A percentile compares a stretch with the other conserved stretches of the same genome.
phyloP scores from a whole-genome alignment of 106 monocot genomes.

The Platanthera guangdongensis region DNA sequence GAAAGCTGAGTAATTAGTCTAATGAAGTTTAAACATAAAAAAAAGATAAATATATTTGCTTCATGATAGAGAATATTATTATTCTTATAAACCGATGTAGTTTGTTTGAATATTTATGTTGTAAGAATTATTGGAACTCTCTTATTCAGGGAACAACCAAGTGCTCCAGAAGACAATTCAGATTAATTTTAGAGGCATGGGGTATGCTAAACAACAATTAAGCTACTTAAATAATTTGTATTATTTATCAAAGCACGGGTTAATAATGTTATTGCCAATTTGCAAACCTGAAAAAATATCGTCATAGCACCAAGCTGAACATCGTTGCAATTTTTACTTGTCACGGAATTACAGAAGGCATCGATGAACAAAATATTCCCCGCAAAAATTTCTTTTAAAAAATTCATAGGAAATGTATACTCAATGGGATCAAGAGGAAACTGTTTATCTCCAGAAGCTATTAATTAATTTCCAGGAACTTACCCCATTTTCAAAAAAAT shows the following conservation, averaged over 20 bases:
- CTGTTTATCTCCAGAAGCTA: neutral
- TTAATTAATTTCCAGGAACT: neutral
- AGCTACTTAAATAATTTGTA: neutral
- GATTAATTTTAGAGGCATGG: neutral
- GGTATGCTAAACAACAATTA: neutral
- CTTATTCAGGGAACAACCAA: neutral
- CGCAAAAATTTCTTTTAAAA: neutral
- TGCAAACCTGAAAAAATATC: neutral
- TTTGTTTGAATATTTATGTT: neutral
- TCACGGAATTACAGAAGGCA: neutral
- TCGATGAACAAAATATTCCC: neutral
- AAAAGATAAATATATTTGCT: neutral
- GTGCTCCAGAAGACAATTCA: neutral
- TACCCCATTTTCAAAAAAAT: conserved; percentile 47
- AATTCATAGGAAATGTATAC: too few relatives aligned
- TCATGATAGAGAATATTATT: neutral
- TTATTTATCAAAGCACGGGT: neutral
- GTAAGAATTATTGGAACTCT: neutral
- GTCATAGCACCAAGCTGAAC: neutral
- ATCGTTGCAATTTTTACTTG: neutral
- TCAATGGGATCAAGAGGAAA: neutral
- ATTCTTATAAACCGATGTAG: neutral
- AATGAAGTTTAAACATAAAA: neutral
- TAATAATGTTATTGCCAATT: neutral
- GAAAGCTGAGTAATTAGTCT: neutral